Evolutionary conservation across 352 stramenopile genomes (phyloP), one percentile per base, ranked within the genome.

Genomic region (Pythium rishiriense): DNA sequence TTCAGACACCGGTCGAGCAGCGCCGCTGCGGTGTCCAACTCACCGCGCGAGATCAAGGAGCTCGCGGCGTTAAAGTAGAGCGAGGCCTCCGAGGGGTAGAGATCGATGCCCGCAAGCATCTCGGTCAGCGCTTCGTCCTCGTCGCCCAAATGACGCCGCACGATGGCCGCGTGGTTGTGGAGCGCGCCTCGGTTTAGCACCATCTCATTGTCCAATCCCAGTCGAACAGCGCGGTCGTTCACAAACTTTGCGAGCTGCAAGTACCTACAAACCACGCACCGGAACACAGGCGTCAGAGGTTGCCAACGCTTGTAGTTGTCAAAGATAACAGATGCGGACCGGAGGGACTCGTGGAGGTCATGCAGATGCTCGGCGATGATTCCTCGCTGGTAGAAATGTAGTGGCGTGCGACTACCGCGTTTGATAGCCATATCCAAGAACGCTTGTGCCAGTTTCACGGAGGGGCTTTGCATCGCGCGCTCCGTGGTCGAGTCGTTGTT

Each of bases 161-260:
- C 66, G 15, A 81, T 52, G 17, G 60, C 79, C n/a, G 86, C 55
- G 62, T 86, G 74, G 59, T 88, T 92, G 66, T 74, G 75, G 19
- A 90, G 24, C 0, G 41, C 4, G 26, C 28, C 21, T 3, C 29
- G 55, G 5, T 58, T 26, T 7, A 64, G 45, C 31, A 68, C 17
- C 35, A 72, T 54, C 17, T 68, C 54, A 0, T 10, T 15, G 33
- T 64, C 54, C 4, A 72, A 12, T 14, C 42, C 48, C 2, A 64
- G 37, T 5, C 12, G 17, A 19, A 37, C 28, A 31, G 58, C 45
- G 1, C 46, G 37, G 17, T 69, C 62, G 22, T 69, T 69, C 14
- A 52, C 28, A 25, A 41, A 33, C 17, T 45, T 19, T 0, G 62
- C 55, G 4, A 1, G 35, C 17, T 69, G 54, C 14, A 62, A 25